These are phyloP conservation scores for Pleurotus citrinopileatus DNA, from an alignment of 768 basidiomycete species.

Conservation along the genomic window DNA sequence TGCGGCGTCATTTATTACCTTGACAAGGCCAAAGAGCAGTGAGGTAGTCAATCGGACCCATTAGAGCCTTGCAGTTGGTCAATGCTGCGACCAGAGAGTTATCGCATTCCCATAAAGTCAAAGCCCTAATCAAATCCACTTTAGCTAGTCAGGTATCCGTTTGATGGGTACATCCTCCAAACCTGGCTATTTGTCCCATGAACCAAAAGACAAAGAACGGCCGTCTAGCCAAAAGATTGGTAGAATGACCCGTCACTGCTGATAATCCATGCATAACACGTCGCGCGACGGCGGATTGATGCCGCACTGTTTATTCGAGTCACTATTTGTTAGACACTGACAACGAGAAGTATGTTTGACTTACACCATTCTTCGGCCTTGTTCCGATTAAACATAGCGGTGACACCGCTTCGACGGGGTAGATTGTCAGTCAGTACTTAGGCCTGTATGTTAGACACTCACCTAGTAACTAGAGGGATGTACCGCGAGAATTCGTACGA, in stretches of 20 bases:
- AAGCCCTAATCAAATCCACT: constrained; percentile 32
- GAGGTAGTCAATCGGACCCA: constrained; percentile 60
- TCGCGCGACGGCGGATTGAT: constrained; percentile 58
- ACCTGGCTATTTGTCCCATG: constrained; percentile 67
- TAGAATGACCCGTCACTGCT: constrained; percentile 54
- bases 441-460: constrained; percentile 17
- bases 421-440: not conserved
- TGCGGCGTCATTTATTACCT: constrained; percentile 33
- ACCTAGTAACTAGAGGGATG: constrained; percentile 59
- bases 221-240: constrained; percentile 47
- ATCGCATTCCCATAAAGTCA: constrained; percentile 63
- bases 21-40: constrained; percentile 63
- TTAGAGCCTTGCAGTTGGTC: constrained; percentile 58
- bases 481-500: constrained; percentile 67
- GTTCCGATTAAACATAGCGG: constrained; percentile 43
- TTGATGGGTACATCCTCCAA: constrained; percentile 12
- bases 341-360: too few relatives aligned
- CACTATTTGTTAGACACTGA: too few relatives aligned
- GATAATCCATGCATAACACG: constrained; percentile 59
- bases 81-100: constrained; percentile 55
- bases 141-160: constrained; percentile 8
- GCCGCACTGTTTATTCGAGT: constrained; percentile 40
- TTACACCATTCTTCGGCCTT: constrained; percentile 70
- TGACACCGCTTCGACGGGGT: constrained; percentile 34
- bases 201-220: constrained; percentile 78